A percentile compares a stretch with the other conserved stretches of the same genome.
These are phyloP conservation scores for Phytophthora sp. DNA, from an alignment of 352 stramenopile species.

Conservation along the genomic window DNA sequence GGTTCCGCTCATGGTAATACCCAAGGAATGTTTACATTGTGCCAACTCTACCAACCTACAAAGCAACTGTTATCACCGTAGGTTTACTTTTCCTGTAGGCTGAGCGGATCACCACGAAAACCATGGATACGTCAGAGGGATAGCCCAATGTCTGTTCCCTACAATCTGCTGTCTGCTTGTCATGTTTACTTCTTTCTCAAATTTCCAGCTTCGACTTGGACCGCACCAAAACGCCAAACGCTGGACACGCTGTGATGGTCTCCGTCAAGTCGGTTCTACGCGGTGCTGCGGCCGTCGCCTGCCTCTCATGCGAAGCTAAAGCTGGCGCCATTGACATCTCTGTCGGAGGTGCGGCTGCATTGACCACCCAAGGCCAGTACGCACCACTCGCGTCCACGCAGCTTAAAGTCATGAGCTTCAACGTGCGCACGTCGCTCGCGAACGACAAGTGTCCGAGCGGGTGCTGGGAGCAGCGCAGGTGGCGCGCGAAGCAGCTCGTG, in stretches of 20 bases:
- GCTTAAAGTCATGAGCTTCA: constrained; percentile 73
- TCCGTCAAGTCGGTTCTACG: not conserved
- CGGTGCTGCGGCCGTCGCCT: constrained; percentile 1
- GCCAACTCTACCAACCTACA: too few species aligned
- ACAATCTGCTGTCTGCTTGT: too few species aligned
- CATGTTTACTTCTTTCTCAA: too few species aligned
- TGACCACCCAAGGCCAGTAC: constrained; percentile 3
- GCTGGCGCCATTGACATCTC: not conserved
- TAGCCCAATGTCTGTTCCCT: too few species aligned
- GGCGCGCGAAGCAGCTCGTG: constrained; percentile 46
- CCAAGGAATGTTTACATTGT: too few species aligned
- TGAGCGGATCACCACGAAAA: too few species aligned
- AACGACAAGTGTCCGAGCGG: constrained; percentile 57
- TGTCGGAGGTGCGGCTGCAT: not conserved
- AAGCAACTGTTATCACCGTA: too few species aligned
- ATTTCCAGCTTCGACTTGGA: not conserved
- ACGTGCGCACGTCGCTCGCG: constrained; percentile 59
- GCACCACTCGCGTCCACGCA: not conserved
- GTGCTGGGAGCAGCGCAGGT: constrained; percentile 59
- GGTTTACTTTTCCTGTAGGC: too few species aligned
- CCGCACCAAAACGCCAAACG: too few species aligned
- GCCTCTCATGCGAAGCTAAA: not conserved
- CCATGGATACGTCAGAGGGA: too few species aligned
- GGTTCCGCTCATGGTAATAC: too few species aligned
- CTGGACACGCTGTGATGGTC: not conserved